Evolutionary conservation across 495 filamentous ascomycete species (phyloP).

Genomic region (Bryoglossum gracile): DNA sequence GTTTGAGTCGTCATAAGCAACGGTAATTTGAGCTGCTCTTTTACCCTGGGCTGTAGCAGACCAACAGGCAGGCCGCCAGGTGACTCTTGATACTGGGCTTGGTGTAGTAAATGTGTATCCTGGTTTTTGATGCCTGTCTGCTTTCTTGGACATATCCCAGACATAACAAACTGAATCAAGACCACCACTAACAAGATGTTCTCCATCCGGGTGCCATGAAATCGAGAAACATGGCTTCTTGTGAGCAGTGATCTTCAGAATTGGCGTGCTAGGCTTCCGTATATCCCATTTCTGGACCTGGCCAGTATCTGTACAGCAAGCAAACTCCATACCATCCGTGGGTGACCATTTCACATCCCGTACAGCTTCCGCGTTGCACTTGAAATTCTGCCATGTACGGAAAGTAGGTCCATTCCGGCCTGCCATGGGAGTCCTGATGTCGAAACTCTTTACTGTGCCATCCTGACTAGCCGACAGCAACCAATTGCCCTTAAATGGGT

Average conservation of each 20-base stretch:
- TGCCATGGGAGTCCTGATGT: slow-evolving; percentile 34
- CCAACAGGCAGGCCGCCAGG: slow-evolving; percentile 82
- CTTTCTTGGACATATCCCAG: slow-evolving; percentile 80
- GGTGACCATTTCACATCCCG: slow-evolving; percentile 87
- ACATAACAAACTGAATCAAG: slow-evolving; percentile 78
- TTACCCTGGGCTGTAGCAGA: slow-evolving; percentile 56
- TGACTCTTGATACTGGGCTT: slow-evolving; percentile 62
- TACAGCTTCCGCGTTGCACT: slow-evolving; percentile 63
- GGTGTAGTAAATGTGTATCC: slow-evolving; percentile 51
- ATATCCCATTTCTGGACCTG: slow-evolving; percentile 55
- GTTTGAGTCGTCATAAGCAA: slow-evolving; percentile 43
- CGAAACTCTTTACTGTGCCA: slow-evolving; percentile 67
- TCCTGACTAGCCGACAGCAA: slow-evolving; percentile 90
- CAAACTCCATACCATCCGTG: slow-evolving; percentile 76
- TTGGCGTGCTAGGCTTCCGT: slow-evolving; percentile 35
- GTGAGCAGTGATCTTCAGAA: slow-evolving; percentile 77
- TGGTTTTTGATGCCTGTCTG: slow-evolving; percentile 74
- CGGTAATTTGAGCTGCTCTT: slow-evolving; percentile 48
- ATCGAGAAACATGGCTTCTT: slow-evolving; percentile 71
- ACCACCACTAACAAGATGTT: slow-evolving; percentile 78
- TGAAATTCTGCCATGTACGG: slow-evolving; percentile 35
- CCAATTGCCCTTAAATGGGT: slow-evolving; percentile 68
- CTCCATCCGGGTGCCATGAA: slow-evolving; percentile 95
- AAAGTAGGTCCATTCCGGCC: slow-evolving; percentile 38
- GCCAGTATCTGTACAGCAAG: slow-evolving; percentile 82